These are phyloP conservation scores for Trametes punicea DNA, from an alignment of 768 basidiomycete species.

Conservation along the genomic window DNA sequence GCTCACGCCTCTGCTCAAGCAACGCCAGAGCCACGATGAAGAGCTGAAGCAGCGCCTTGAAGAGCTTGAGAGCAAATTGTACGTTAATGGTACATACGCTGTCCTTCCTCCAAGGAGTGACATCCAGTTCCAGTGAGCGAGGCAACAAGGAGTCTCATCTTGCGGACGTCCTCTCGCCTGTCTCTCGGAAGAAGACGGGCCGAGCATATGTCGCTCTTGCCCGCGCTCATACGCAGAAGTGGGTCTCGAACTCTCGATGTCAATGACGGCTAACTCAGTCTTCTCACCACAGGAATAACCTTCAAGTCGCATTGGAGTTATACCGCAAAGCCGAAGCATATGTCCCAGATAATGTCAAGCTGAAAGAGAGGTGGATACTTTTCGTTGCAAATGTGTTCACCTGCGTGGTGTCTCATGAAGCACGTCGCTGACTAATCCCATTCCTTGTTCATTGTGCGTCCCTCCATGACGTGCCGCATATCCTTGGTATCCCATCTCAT, in stretches of 20 bases:
- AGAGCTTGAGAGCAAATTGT: constrained; percentile 75
- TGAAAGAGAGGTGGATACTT: constrained; percentile 85
- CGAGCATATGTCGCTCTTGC: constrained; percentile 83
- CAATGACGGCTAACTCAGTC: not conserved
- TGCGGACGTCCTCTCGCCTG: constrained; percentile 63
- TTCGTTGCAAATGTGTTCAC: constrained; percentile 65
- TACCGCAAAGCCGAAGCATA: constrained; percentile 81
- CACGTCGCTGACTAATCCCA: constrained; percentile 34
- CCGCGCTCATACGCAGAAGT: constrained; percentile 80
- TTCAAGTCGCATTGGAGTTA: constrained; percentile 75
- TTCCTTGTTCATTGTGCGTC: constrained; percentile 18
- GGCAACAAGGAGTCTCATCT: constrained; percentile 58
- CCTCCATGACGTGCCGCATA: constrained; percentile 23
- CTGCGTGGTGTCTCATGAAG: constrained; percentile 46
- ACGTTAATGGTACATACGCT: constrained; percentile 29
- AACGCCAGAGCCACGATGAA: constrained; percentile 65
- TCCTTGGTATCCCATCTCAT: constrained; percentile 16
- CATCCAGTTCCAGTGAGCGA: constrained; percentile 44
- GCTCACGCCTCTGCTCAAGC: constrained; percentile 59
- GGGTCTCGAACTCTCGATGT: constrained; percentile 28
- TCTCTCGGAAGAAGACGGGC: constrained; percentile 78
- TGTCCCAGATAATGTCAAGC: constrained; percentile 82
- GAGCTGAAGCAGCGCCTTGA: constrained; percentile 61
- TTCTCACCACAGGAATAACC: constrained; percentile 56
- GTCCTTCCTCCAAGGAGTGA: not conserved